These are phyloP conservation scores for Periglandula ipomoeae DNA, from an alignment of 2,329 filamentous ascomycete genomes.

Conservation along the genomic window DNA sequence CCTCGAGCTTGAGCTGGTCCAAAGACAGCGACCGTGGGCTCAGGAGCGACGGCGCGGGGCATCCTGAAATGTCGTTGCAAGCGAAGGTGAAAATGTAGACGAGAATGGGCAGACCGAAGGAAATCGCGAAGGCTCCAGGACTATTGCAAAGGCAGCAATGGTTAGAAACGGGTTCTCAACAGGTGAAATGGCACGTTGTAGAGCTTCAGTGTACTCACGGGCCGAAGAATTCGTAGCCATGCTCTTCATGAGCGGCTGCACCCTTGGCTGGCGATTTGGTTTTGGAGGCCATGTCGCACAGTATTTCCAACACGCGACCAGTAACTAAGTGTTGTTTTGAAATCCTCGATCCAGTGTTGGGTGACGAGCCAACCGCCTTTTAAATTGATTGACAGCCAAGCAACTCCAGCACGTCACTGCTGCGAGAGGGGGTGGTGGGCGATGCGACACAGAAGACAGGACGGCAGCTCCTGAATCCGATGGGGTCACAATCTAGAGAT, in stretches of 20 bases:
- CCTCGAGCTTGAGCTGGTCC: conserved; percentile 65
- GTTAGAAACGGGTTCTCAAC: neutral
- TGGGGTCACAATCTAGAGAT: neutral
- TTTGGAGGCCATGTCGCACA: conserved; percentile 23
- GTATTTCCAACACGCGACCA: neutral
- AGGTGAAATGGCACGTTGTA: neutral
- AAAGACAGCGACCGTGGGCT: conserved; percentile 62
- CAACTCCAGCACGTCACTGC: neutral
- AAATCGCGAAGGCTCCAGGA: conserved; percentile 66
- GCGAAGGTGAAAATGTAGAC: conserved; percentile 73
- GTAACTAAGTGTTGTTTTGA: neutral
- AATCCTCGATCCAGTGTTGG: neutral
- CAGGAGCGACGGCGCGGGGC: conserved; percentile 74
- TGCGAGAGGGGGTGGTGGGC: neutral
- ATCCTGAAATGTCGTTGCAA: conserved; percentile 90
- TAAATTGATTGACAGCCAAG: neutral
- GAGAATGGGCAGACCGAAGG: conserved; percentile 69
- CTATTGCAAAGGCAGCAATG: conserved; percentile 31
- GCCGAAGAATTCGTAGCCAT: conserved; percentile 43
- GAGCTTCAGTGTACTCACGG: conserved; percentile 29
- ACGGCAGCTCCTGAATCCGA: conserved; percentile 1
- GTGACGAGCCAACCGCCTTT: neutral
- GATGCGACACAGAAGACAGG: neutral
- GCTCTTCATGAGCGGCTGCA: conserved; percentile 18
- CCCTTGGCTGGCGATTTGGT: conserved; percentile 16